These are phyloP conservation scores for Peribolospora baueri DNA, from an alignment of 768 basidiomycete genomes.

Conservation along the genomic window DNA sequence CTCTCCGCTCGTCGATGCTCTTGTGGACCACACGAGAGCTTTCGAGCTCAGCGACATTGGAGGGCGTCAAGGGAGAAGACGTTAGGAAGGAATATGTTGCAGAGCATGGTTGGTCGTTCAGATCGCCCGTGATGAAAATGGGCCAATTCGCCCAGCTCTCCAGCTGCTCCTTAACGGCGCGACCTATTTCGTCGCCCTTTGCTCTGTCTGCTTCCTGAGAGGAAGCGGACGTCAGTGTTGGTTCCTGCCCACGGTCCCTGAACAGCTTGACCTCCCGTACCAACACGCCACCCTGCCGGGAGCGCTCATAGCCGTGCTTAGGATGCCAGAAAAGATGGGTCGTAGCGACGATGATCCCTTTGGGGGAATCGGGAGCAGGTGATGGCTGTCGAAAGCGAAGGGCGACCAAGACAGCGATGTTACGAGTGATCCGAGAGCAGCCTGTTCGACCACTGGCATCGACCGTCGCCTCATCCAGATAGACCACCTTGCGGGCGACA, in stretches of 20 bases:
- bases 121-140: slow-evolving; percentile 31
- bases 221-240: slow-evolving; percentile 16
- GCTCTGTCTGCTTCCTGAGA: not conserved
- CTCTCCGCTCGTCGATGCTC: slow-evolving; percentile 14
- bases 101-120: slow-evolving; percentile 68
- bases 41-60: slow-evolving; percentile 31
- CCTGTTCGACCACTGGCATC: not conserved
- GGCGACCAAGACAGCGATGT: slow-evolving; percentile 29
- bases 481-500: too few species aligned
- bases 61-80: slow-evolving; percentile 31
- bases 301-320: slow-evolving; percentile 55
- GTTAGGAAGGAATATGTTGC: slow-evolving; percentile 55
- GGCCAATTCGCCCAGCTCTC: not conserved
- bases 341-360: slow-evolving; percentile 54
- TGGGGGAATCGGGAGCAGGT: slow-evolving; percentile 12
- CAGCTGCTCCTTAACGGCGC: not conserved
- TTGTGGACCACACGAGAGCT: slow-evolving; percentile 32
- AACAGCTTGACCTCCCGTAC: slow-evolving; percentile 38
- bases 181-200: not conserved
- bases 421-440: slow-evolving; percentile 6
- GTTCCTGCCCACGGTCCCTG: slow-evolving; percentile 20
- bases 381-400: slow-evolving; percentile 23
- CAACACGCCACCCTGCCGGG: slow-evolving; percentile 42
- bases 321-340: slow-evolving; percentile 96
- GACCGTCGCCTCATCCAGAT: too few species aligned